A percentile compares a stretch with the other conserved stretches of the same genome.
Evolutionary conservation across 2,329 filamentous ascomycete genomes (phyloP).

Genomic region (Aureobasidium sp.): DNA sequence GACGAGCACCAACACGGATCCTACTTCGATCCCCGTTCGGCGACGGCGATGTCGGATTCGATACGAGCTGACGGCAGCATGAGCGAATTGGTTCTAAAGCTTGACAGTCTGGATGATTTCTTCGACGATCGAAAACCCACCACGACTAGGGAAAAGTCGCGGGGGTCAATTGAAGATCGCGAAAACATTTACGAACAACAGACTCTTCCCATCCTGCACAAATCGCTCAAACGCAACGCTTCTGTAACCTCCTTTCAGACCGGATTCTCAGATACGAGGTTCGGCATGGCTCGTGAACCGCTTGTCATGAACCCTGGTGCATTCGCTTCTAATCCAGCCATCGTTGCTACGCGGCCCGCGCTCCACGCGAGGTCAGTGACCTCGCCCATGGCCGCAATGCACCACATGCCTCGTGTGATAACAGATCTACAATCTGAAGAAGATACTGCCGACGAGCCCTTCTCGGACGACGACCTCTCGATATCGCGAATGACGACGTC

Average conservation of each 20-base stretch:
- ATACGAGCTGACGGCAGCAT: constrained; percentile 59
- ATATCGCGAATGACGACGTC: constrained; percentile 32
- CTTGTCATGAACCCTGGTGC: constrained; percentile 49
- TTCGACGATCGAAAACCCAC: constrained; percentile 38
- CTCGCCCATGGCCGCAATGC: constrained; percentile 46
- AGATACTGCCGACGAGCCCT: constrained; percentile 51
- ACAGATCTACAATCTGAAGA: constrained; percentile 64
- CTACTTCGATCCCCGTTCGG: constrained; percentile 66
- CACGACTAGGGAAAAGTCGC: constrained; percentile 12
- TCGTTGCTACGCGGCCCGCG: constrained; percentile 47
- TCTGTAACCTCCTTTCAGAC: constrained; percentile 74
- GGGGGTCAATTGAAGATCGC: constrained; percentile 45
- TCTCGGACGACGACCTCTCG: constrained; percentile 66
- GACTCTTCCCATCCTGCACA: constrained; percentile 79
- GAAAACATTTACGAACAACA: constrained; percentile 88
- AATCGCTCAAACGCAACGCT: constrained; percentile 64
- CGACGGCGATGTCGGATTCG: constrained; percentile 83
- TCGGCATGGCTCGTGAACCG: constrained; percentile 43
- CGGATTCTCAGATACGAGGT: constrained; percentile 65
- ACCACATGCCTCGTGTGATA: constrained; percentile 38
- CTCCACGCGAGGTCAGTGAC: constrained; percentile 79
- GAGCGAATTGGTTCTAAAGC: constrained; percentile 64
- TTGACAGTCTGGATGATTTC: constrained; percentile 48
- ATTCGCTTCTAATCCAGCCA: constrained; percentile 33
- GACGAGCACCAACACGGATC: constrained; percentile 72